A percentile compares a stretch with the other conserved stretches of the same genome.
phyloP scores from a whole-genome alignment of 768 basidiomycete species.

The Kwoniella pini region DNA sequence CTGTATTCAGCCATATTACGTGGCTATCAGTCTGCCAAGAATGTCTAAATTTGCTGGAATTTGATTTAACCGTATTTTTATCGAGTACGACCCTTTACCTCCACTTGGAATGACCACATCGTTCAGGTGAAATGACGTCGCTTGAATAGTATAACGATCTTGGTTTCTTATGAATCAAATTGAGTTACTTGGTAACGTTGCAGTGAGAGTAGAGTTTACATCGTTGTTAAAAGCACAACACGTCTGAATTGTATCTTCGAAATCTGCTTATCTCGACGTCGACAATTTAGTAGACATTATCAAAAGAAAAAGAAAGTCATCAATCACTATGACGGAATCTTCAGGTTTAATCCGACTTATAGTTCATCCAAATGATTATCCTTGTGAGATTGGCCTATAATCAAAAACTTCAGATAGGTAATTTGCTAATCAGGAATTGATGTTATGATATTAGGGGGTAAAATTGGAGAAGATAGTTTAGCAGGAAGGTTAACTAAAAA shows the following conservation, averaged over 20 bases:
- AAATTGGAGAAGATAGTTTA: slow-evolving; percentile 36
- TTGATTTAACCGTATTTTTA: slow-evolving; percentile 2
- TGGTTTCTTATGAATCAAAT: too few relatives aligned
- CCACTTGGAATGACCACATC: slow-evolving; percentile 7
- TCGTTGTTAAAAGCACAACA: not conserved
- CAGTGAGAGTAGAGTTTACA: too few relatives aligned
- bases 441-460: slow-evolving; percentile 28
- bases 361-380: slow-evolving; percentile 13
- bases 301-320: not conserved
- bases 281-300: too few relatives aligned
- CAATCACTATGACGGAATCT: not conserved
- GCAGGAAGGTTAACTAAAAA: slow-evolving; percentile 31
- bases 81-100: slow-evolving; percentile 3
- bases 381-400: not conserved
- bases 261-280: too few relatives aligned
- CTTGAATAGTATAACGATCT: too few relatives aligned
- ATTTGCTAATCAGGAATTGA: not conserved
- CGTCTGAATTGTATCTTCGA: not conserved
- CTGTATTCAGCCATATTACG: too few relatives aligned
- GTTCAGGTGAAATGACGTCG: slow-evolving; percentile 3
- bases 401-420: not conserved
- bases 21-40: too few relatives aligned
- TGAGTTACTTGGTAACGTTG: too few relatives aligned
- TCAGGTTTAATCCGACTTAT: slow-evolving; percentile 5
- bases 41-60: too few relatives aligned